These are phyloP conservation scores for Colletotrichum sp. DNA, from an alignment of 2,329 filamentous ascomycete genomes.

Conservation along the genomic window DNA sequence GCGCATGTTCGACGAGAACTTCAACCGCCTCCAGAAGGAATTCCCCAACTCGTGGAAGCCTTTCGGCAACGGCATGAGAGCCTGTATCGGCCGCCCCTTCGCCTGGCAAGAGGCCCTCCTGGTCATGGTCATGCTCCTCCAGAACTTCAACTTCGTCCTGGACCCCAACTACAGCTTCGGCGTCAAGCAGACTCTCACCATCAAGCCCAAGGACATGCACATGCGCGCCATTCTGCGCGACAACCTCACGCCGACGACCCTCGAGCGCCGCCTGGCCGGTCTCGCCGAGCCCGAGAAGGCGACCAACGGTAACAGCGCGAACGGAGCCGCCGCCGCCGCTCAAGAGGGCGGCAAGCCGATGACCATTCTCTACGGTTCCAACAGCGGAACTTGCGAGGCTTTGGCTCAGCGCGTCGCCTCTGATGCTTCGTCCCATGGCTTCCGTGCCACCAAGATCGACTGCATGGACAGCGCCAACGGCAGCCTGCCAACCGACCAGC, in stretches of 20 bases:
- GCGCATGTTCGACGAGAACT: slow-evolving; percentile 63
- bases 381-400: slow-evolving; percentile 72
- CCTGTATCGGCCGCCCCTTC: slow-evolving; percentile 59
- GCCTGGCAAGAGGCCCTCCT: slow-evolving; percentile 60
- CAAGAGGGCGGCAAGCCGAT: slow-evolving; percentile 41
- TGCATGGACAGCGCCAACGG: slow-evolving; percentile 63
- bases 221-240: slow-evolving; percentile 63
- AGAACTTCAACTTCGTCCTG: slow-evolving; percentile 70
- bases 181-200: slow-evolving; percentile 60
- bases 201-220: slow-evolving; percentile 65
- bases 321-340: background rate
- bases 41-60: slow-evolving; percentile 51
- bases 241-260: slow-evolving; percentile 39
- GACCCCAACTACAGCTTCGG: slow-evolving; percentile 61
- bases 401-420: slow-evolving; percentile 65
- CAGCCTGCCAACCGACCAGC: slow-evolving; percentile 59
- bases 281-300: slow-evolving; percentile 6
- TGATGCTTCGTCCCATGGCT: slow-evolving; percentile 61
- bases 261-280: slow-evolving; percentile 52
- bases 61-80: slow-evolving; percentile 58
- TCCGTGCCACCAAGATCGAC: slow-evolving; percentile 52
- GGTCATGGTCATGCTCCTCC: slow-evolving; percentile 59
- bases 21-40: slow-evolving; percentile 38
- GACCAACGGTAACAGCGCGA: background rate
- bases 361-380: slow-evolving; percentile 72